Evolutionary conservation across 768 basidiomycete genomes (phyloP), one percentile per base, ranked within the genome.

Genomic region (Crassisporium funariophilum): DNA sequence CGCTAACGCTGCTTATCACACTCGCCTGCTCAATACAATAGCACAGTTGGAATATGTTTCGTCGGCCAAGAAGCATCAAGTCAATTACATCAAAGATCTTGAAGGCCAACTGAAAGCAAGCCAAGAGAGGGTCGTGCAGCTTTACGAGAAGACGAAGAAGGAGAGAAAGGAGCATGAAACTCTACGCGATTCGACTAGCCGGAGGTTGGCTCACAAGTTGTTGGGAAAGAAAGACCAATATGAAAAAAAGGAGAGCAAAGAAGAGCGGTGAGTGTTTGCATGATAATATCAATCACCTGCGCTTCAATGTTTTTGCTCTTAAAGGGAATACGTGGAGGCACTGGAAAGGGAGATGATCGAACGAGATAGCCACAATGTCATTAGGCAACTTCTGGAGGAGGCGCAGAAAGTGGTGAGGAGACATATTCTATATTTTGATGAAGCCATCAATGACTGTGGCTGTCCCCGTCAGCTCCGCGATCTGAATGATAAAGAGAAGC

Each of bases 281-380:
- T 41, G 22, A 13, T 47, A 33, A 35, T 6, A 20, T 33, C 13
- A 7, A 34, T 22, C 24, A 41, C n/a, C n/a, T 46, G 21, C 17
- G 15, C 35, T 13, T 12, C 15, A 16, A 3, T 31, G n/a, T 6
- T 33, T 12, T 12, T 40, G 3, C 7, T 22, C 22, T 34, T 34
- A 12, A 44, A 77, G 76, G 40, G 73, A 76, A 51, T 78, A 73
- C 47, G 65, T 76, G 3, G 74, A 74, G 45, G 74, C 75, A 1
- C 49, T 78, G 46, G 69, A 75, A 46, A 58, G 63, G 9, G 74
- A 75, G 53, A 60, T 71, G 56, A 56, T 62, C 5, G 71, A 72
- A 56, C 64, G 65, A 52, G 66, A 70, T 25, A 64, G 59, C 23
- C 62, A 57, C 31, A 56, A 56, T 37, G 57, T 63, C 35, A 53